These are phyloP conservation scores for Puccinia horiana DNA, from an alignment of 1,284 basidiomycete genomes.

Conservation along the genomic window DNA sequence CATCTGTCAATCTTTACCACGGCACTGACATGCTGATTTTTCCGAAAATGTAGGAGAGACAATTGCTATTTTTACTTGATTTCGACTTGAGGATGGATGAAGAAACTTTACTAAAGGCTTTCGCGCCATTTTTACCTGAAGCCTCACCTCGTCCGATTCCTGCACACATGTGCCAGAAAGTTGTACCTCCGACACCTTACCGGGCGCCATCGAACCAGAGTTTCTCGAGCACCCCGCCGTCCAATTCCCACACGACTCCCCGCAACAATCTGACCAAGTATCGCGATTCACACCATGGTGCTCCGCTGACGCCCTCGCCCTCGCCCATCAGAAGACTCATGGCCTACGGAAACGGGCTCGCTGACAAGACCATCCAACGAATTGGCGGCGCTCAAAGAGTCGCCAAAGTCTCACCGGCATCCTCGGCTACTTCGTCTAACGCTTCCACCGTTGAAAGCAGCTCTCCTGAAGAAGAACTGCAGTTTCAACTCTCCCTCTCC, in stretches of 20 bases:
- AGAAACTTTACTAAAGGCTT: constrained; percentile 66
- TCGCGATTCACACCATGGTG: constrained; percentile 7
- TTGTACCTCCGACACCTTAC: neutral
- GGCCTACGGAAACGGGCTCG: constrained; percentile 13
- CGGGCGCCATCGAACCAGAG: constrained; percentile 4
- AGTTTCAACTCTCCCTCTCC: constrained; percentile 20
- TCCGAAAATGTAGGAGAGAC: constrained; percentile 31
- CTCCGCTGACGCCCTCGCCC: constrained; percentile 36
- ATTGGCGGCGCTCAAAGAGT: constrained; percentile 11
- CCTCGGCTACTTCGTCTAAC: constrained; percentile 35
- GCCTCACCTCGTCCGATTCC: constrained; percentile 4
- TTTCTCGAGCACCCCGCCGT: constrained; percentile 19
- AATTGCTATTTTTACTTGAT: constrained; percentile 78
- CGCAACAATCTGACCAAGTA: constrained; percentile 40
- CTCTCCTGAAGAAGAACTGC: constrained; percentile 33
- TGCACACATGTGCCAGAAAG: constrained; percentile 7
- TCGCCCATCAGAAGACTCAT: constrained; percentile 27
- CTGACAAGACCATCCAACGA: constrained; percentile 20
- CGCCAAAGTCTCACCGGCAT: constrained; percentile 34
- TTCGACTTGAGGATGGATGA: constrained; percentile 85
- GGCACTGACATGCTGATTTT: constrained; percentile 53
- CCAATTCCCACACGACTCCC: constrained; percentile 24
- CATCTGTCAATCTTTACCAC: constrained; percentile 71
- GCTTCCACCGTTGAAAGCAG: constrained; percentile 16
- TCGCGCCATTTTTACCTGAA: constrained; percentile 51